A percentile compares a stretch with the other conserved stretches of the same genome.
phyloP scores from a whole-genome alignment of 441 rosid genomes.

The Arabidopsis hybrid region DNA sequence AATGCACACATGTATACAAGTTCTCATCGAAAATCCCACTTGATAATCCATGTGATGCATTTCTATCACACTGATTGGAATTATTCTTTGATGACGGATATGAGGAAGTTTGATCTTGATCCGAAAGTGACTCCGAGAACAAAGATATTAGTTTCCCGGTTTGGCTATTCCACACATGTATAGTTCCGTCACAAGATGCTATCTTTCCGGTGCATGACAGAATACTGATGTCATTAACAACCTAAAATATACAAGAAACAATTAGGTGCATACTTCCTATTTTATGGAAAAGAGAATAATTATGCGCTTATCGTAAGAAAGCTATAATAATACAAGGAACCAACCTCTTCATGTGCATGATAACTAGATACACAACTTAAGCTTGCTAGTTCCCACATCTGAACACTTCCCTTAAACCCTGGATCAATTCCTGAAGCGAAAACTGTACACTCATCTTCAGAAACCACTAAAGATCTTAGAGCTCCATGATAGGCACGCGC shows the following conservation, averaged over 20 bases:
- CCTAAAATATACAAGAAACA: constrained; percentile 57
- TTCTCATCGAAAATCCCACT: constrained; percentile 84
- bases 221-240: constrained; percentile 83
- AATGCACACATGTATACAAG: constrained; percentile 90
- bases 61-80: constrained; percentile 60
- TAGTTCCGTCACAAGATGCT: constrained; percentile 96
- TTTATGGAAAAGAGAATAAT: not conserved
- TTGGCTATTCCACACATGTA: constrained; percentile 91
- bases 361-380: constrained; percentile 80
- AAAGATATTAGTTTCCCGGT: constrained; percentile 78
- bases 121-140: constrained; percentile 71
- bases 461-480: constrained; percentile 81
- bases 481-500: constrained; percentile 90
- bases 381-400: constrained; percentile 92
- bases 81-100: constrained; percentile 56
- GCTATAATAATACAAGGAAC: constrained; percentile 43
- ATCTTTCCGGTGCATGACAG: constrained; percentile 78
- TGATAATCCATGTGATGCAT: constrained; percentile 66
- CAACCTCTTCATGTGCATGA: constrained; percentile 97
- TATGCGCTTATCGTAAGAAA: not conserved
- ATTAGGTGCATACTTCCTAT: constrained; percentile 42
- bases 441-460: constrained; percentile 81
- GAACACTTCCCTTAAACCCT: constrained; percentile 92
- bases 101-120: constrained; percentile 56
- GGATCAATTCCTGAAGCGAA: constrained; percentile 92